Evolutionary conservation across 768 basidiomycete genomes (phyloP).

Genomic region (Leccinum fibrillosum): DNA sequence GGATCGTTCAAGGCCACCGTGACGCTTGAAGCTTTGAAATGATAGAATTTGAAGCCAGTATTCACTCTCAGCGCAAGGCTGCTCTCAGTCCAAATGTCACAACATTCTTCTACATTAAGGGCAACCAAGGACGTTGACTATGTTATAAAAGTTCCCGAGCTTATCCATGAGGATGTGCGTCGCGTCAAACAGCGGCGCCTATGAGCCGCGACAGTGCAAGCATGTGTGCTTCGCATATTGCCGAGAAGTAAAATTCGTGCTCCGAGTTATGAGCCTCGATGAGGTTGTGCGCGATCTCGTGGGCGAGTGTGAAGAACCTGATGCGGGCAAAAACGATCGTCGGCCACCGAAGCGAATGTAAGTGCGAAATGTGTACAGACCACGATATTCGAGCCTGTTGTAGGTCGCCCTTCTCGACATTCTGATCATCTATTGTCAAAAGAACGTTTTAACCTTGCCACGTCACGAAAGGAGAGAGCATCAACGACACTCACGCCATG

Average conservation of each 20-base stretch:
- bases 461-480: neutral
- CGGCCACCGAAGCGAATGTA: neutral
- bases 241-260: slow-evolving; percentile 93
- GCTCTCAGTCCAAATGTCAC: neutral
- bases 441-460: neutral
- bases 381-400: slow-evolving; percentile 78
- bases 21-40: neutral
- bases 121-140: neutral
- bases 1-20: neutral
- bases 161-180: neutral
- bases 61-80: neutral
- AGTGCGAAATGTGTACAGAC: slow-evolving; percentile 34
- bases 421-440: slow-evolving; percentile 56
- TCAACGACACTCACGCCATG: slow-evolving; percentile 69
- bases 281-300: slow-evolving; percentile 91
- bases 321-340: neutral
- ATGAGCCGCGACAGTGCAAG: slow-evolving; percentile 38
- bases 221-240: slow-evolving; percentile 74
- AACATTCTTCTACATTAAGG: neutral
- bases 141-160: neutral
- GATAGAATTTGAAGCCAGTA: neutral
- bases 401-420: slow-evolving; percentile 52
- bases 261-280: slow-evolving; percentile 85
- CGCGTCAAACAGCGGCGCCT: neutral
- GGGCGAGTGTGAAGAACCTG: slow-evolving; percentile 87